Evolutionary conservation across 1,139 yeast genomes (phyloP), one percentile per base, ranked within the genome.

Genomic region (Pichia sp.): DNA sequence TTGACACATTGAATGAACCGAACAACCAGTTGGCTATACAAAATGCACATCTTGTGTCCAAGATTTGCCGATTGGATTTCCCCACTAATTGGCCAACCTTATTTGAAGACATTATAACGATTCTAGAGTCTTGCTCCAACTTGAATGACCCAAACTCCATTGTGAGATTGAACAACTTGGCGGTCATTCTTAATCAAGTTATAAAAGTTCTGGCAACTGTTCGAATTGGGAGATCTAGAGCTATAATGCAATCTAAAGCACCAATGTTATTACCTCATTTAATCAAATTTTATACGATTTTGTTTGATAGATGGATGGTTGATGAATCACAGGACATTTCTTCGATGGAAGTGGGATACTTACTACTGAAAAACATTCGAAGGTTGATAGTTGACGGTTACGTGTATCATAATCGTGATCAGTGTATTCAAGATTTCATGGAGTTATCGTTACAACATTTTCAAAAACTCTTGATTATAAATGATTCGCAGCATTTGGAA

Each of bases 31-130:
- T 87, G 49, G 68, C 82, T 38, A 72, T 84, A 31, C 97, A 92
- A 64, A 84, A 85, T 60, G 95, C 97, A 1, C 83, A 85, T 51
- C 81, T 94, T 0, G 69, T 85, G 4, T 81, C 95, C 1, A 71
- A 81, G 50, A 83, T 92, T 37, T 84, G 85, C 29, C 67, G 97
- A 44, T 71, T 80, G 45, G 98, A 92, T 56, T 92, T 85, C 60
- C 97, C 97, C 0, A 62, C 67, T 7, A 90, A 83, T 41, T 92
- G 97, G 97, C 88, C 94, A 0, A 65, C 72, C 2, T 61, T 88
- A 31, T 83, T 90, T 57, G 88, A 83, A 47, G 80, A 79, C 11
- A 54, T 88, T 1, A 75, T 75, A 26, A 57, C 59, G 3, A 66
- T 79, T 32, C 66, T 85, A 40, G 69, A 67, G 37, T 59, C 66